These are phyloP conservation scores for Citrus reticulata DNA, from an alignment of 345 rosid genomes.

Conservation along the genomic window DNA sequence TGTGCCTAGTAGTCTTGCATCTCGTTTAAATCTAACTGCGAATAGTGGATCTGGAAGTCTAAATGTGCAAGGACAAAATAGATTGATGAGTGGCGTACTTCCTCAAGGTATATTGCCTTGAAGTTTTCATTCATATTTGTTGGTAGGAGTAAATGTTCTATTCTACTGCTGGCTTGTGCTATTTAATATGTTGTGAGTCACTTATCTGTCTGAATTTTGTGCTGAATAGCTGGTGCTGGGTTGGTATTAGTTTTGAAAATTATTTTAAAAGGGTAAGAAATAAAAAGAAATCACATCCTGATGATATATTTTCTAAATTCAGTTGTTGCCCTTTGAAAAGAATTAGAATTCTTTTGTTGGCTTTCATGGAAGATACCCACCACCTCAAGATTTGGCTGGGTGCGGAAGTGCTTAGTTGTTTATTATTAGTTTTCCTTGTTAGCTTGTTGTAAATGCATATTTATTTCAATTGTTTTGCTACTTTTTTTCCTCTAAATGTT, in stretches of 20 bases:
- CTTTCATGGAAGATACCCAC: not conserved
- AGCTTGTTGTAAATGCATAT: not conserved
- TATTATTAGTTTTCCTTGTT: not conserved
- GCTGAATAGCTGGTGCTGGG: not conserved
- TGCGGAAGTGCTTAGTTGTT: not conserved
- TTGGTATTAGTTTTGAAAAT: not conserved
- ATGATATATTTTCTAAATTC: not conserved
- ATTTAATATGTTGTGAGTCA: not conserved
- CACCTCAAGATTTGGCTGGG: not conserved
- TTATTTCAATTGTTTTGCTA: not conserved
- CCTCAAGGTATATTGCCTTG: slow-evolving; percentile 67
- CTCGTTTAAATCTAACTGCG: slow-evolving; percentile 67
- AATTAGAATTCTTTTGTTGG: not conserved
- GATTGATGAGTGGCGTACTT: slow-evolving; percentile 76
- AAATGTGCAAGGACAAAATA: slow-evolving; percentile 84
- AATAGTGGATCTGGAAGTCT: slow-evolving; percentile 87
- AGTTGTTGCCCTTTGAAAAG: no score
- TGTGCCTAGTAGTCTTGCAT: slow-evolving; percentile 80
- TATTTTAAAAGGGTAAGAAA: not conserved
- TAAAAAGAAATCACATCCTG: not conserved
- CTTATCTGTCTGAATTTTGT: not conserved
- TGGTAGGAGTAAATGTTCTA: not conserved
- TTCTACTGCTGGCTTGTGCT: not conserved
- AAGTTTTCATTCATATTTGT: not conserved
- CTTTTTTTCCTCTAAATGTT: not conserved